phyloP scores from a whole-genome alignment of 768 basidiomycete species.

The Amylocystis lapponica region DNA sequence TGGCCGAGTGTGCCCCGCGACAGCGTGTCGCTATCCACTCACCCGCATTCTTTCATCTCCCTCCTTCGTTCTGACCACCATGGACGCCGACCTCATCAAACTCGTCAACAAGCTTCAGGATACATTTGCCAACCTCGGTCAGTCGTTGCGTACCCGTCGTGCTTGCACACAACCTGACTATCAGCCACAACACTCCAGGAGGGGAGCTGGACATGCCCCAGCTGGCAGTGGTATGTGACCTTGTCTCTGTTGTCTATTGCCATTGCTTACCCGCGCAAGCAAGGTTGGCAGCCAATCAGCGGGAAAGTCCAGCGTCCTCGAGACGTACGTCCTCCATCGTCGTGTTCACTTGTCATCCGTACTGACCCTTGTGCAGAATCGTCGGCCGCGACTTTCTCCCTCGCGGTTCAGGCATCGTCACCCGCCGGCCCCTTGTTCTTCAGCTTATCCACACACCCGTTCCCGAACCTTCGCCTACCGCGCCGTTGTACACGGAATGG shows the following conservation, averaged over 20 bases:
- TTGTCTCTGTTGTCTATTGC: not conserved
- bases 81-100: constrained; percentile 94
- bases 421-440: constrained; percentile 89
- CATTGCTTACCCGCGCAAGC: constrained; percentile 3
- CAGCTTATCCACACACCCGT: constrained; percentile 91
- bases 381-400: constrained; percentile 92
- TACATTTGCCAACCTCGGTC: constrained; percentile 84
- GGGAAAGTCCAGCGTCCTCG: constrained; percentile 93
- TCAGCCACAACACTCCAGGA: constrained; percentile 36
- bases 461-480: constrained; percentile 40
- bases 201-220: constrained; percentile 93
- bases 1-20: not conserved
- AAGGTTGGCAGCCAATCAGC: constrained; percentile 96
- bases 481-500: constrained; percentile 69
- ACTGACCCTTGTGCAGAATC: constrained; percentile 41
- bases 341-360: not conserved
- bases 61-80: constrained; percentile 28
- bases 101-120: constrained; percentile 95
- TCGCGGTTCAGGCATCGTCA: constrained; percentile 91
- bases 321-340: constrained; percentile 61
- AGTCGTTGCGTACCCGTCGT: constrained; percentile 24
- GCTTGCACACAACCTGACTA: constrained; percentile 9
- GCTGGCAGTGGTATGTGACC: constrained; percentile 69
- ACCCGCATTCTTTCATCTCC: constrained; percentile 4
- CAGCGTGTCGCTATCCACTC: not conserved